These are phyloP conservation scores for Anacardium occidentale DNA, from an alignment of 345 rosid species.

Conservation along the genomic window DNA sequence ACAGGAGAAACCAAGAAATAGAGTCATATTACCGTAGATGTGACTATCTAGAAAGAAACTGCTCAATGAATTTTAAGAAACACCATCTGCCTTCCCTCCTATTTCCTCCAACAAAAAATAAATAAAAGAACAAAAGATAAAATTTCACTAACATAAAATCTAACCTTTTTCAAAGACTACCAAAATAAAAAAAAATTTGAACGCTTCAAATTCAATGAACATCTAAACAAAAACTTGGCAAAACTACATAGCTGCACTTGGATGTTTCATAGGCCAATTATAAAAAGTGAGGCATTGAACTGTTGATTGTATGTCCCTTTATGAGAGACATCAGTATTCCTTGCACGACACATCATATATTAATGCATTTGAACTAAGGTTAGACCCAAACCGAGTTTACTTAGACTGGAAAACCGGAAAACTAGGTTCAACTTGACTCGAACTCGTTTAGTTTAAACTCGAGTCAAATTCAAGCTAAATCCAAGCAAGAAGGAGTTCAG, in stretches of 20 bases:
- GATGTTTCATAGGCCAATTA: neutral
- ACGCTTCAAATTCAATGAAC: neutral
- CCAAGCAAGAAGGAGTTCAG: no score
- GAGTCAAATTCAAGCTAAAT: no score
- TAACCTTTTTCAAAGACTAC: neutral
- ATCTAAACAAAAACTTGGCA: neutral
- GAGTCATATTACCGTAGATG: neutral
- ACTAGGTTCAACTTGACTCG: no score
- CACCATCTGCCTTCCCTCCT: neutral
- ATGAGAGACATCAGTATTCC: neutral
- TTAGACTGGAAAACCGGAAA: no score
- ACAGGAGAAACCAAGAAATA: neutral
- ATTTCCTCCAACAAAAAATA: neutral
- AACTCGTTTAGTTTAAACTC: no score
- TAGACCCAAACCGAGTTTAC: no score
- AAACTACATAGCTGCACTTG: neutral
- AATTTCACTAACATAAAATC: neutral
- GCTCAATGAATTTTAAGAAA: neutral
- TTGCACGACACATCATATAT: neutral
- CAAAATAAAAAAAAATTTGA: no score
- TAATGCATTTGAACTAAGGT: neutral
- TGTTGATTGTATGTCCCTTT: neutral
- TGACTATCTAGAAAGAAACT: neutral
- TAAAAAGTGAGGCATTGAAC: neutral
- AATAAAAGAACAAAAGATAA: no score